Evolutionary conservation across 768 basidiomycete genomes (phyloP).

Genomic region (Agaricus blazei): DNA sequence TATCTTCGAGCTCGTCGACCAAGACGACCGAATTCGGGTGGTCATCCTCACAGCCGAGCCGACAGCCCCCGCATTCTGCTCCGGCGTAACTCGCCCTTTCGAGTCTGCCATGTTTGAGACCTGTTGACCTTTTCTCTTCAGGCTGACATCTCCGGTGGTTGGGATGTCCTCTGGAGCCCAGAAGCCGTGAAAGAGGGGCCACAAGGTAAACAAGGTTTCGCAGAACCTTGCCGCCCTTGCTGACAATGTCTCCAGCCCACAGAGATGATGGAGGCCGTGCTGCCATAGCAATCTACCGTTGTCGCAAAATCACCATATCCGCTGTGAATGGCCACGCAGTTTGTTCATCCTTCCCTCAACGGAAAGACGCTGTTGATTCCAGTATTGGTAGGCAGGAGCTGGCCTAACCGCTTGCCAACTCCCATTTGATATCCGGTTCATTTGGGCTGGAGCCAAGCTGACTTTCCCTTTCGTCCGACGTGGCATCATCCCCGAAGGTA

Average conservation of each 20-base stretch:
- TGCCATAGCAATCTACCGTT: slow-evolving; percentile 42
- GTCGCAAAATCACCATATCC: slow-evolving; percentile 50
- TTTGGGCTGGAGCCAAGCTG: slow-evolving; percentile 45
- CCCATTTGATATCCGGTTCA: slow-evolving; percentile 48
- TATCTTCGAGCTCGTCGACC: slow-evolving; percentile 41
- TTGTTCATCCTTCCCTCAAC: slow-evolving; percentile 5
- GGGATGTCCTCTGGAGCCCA: slow-evolving; percentile 33
- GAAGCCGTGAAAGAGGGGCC: slow-evolving; percentile 42
- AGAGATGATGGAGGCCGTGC: slow-evolving; percentile 45
- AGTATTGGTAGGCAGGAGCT: slow-evolving; percentile 33
- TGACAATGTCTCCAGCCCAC: slow-evolving; percentile 28
- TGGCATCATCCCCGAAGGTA: slow-evolving; percentile 50
- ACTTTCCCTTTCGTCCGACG: slow-evolving; percentile 46
- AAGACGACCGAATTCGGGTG: slow-evolving; percentile 47
- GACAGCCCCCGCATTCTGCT: slow-evolving; percentile 47
- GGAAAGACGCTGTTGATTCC: neutral
- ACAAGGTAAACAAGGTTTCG: slow-evolving; percentile 28
- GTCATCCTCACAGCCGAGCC: slow-evolving; percentile 49
- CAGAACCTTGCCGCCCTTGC: neutral
- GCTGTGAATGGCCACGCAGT: slow-evolving; percentile 50
- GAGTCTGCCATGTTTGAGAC: neutral
- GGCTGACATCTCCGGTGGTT: slow-evolving; percentile 48
- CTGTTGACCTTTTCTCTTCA: slow-evolving; percentile 14
- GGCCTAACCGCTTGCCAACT: slow-evolving; percentile 46
- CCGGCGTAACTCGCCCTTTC: slow-evolving; percentile 35